A percentile compares a stretch with the other conserved stretches of the same genome.
Evolutionary conservation across 2,329 filamentous ascomycete genomes (phyloP).

Genomic region (Neophaeococcomyces mojaviensis): DNA sequence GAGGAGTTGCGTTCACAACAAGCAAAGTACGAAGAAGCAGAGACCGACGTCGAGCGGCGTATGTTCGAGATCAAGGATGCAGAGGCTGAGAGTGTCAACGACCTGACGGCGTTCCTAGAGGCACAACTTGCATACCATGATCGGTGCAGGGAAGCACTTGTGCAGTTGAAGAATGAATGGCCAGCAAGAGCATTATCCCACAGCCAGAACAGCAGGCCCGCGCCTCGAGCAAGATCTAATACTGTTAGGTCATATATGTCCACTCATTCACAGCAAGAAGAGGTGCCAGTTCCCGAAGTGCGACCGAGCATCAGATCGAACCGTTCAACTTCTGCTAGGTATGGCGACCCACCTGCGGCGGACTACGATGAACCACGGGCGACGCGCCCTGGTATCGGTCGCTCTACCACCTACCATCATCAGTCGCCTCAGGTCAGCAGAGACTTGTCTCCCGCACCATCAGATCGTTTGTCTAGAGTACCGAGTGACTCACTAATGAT

Average conservation of each 20-base stretch:
- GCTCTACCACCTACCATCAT: slow-evolving; percentile 51
- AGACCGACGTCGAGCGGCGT: slow-evolving; percentile 79
- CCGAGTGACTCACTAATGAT: slow-evolving; percentile 49
- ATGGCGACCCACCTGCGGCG: slow-evolving; percentile 28
- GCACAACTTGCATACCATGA: slow-evolving; percentile 88
- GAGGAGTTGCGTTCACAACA: slow-evolving; percentile 87
- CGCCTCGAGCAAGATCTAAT: slow-evolving; percentile 51
- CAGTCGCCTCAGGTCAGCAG: slow-evolving; percentile 46
- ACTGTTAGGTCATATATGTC: slow-evolving; percentile 58
- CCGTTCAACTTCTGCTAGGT: slow-evolving; percentile 31
- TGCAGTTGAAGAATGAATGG: slow-evolving; percentile 63
- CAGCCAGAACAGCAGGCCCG: slow-evolving; percentile 31
- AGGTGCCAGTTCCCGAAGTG: slow-evolving; percentile 40
- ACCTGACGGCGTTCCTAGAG: slow-evolving; percentile 75
- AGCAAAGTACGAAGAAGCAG: slow-evolving; percentile 92
- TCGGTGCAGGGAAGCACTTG: slow-evolving; percentile 74
- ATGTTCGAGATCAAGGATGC: slow-evolving; percentile 97
- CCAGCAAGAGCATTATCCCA: slow-evolving; percentile 41
- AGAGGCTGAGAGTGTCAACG: slow-evolving; percentile 72
- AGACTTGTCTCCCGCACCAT: slow-evolving; percentile 42
- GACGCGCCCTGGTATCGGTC: slow-evolving; percentile 40
- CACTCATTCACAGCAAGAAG: slow-evolving; percentile 50
- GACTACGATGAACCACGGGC: slow-evolving; percentile 26
- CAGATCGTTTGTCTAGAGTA: slow-evolving; percentile 41
- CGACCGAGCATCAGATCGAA: slow-evolving; percentile 48